Base-by-base conservation (phyloP, 1,139 yeast species). In the Suhomyces choctaworum region DNA sequence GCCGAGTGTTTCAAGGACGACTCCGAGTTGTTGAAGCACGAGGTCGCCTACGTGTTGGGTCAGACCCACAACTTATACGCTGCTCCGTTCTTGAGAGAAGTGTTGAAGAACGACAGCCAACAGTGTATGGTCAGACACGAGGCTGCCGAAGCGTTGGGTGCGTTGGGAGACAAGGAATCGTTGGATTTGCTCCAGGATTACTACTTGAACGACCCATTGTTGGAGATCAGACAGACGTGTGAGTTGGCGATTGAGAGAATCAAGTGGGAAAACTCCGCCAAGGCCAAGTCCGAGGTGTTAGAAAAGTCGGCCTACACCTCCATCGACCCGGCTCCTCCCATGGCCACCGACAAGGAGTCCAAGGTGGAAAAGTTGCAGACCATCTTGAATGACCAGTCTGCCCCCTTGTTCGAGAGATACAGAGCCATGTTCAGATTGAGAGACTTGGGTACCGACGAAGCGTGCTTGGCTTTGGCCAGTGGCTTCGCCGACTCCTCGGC, bases 111-210 rank as follows among this genome's bases (percentile, higher is more conserved):
- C 56, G 51, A 54, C 17, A 53, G 69, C 32, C 97, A 94, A 65
- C 92, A 84, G 58, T 72, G 86, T 41, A 94, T 94, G 97, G 99
- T 94, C 23, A 84, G 99, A 62, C 99, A 94, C 60, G 99, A 94
- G 63, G 98, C 98, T 14, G 98, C 98, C 9, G 99, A 94, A 64
- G 98, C 97, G 21, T 73, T 94, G 39, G 99, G 98, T 41, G 98
- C 98, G 24, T 70, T 94, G 37, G 96, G 96, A 31, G 95, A 89
- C 60, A 64, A 66, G 32, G 82, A 78, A 4, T 85, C 96, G n/a
- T 62, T 92, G 40, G 76, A 67, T 1, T 62, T 89, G 35, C 75
- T 94, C 47, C 66, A 77, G 45, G 68, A 80, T 33, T 88, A 82
- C 61, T 70, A 62, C 49, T 62, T 67, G 44, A 76, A 82, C 35